These are phyloP conservation scores for Sisymbrium irio DNA, from an alignment of 345 rosid species.

Conservation along the genomic window DNA sequence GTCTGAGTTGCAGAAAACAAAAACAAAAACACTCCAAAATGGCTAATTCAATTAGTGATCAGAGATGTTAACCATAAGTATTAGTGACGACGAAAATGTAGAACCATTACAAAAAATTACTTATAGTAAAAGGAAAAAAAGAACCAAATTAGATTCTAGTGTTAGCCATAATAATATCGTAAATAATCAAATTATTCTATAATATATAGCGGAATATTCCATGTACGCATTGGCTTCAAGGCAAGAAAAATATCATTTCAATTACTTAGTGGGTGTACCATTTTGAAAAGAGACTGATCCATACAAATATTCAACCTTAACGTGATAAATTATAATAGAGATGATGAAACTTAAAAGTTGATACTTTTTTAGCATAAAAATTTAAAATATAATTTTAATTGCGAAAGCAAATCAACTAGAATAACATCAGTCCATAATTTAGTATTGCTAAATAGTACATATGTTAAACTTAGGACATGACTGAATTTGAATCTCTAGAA, in stretches of 20 bases:
- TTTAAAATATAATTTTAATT: neutral
- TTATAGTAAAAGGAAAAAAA: too few relatives aligned
- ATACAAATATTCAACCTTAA: neutral
- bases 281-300: neutral
- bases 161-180: too few relatives aligned
- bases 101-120: too few relatives aligned
- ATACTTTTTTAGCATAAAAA: neutral
- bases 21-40: neutral
- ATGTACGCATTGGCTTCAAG: neutral
- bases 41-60: neutral
- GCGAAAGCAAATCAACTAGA: neutral
- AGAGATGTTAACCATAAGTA: neutral
- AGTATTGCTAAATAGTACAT: neutral
- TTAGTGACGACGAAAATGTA: neutral
- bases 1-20: neutral
- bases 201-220: neutral
- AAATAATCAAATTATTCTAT: neutral
- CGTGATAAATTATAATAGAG: neutral
- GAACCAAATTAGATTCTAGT: too few relatives aligned
- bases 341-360: neutral
- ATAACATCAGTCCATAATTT: neutral
- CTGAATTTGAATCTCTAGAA: neutral
- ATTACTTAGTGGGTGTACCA: neutral
- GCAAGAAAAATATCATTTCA: neutral
- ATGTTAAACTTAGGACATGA: too few relatives aligned